phyloP scores from a whole-genome alignment of 2,329 filamentous ascomycete genomes.

The Verticillium longisporum region DNA sequence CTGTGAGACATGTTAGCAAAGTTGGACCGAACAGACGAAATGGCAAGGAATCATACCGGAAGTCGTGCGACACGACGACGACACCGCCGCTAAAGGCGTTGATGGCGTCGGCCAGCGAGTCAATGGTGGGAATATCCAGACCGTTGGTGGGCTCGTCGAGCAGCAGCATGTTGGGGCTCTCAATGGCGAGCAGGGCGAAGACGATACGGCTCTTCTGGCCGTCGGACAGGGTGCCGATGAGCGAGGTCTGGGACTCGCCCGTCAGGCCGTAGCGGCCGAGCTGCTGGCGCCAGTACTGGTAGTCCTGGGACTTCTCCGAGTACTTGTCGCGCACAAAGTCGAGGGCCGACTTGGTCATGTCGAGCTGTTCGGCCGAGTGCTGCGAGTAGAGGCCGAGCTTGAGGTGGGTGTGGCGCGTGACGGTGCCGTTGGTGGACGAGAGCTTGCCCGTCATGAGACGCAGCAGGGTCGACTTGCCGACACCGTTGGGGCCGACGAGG shows the following conservation, averaged over 20 bases:
- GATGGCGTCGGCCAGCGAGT: conserved; percentile 95
- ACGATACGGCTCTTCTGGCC: conserved; percentile 98
- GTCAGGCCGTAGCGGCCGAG: conserved; percentile 90
- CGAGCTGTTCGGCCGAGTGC: conserved; percentile 96
- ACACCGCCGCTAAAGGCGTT: conserved; percentile 95
- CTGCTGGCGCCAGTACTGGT: conserved; percentile 99
- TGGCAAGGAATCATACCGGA: conserved; percentile 61
- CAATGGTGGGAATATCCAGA: conserved; percentile 97
- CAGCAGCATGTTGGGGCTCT: conserved; percentile 93
- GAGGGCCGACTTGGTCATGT: conserved; percentile 93
- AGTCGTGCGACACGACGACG: conserved; percentile 97
- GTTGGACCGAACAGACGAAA: neutral
- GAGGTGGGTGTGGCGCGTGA: conserved; percentile 92
- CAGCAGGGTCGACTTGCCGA: conserved; percentile 94
- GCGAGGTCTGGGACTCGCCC: conserved; percentile 88
- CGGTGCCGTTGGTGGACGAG: conserved; percentile 71
- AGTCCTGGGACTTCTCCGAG: conserved; percentile 81
- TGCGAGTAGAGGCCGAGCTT: conserved; percentile 98
- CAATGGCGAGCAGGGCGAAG: conserved; percentile 91
- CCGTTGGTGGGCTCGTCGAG: conserved; percentile 99
- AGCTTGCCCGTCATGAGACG: conserved; percentile 96
- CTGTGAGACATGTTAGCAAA: conserved; percentile 36
- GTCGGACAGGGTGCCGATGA: conserved; percentile 97
- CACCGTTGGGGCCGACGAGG: conserved; percentile 96
- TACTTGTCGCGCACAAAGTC: conserved; percentile 99